Conservation (phyloP, 768 basidiomycete species). For the Dacryopinax primogenitus region DNA sequence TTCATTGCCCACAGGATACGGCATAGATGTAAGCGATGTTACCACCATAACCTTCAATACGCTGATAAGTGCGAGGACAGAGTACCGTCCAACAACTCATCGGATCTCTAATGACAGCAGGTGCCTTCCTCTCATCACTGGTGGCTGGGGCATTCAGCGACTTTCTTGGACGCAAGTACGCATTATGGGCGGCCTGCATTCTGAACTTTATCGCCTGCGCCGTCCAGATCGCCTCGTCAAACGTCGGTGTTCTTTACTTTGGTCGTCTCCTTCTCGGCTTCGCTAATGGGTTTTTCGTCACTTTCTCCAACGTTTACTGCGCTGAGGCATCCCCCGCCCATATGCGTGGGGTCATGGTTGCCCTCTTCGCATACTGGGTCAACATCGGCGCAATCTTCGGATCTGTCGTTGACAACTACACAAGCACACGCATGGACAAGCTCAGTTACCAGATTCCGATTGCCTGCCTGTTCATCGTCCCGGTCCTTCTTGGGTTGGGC, state of each 20-base stretch:
- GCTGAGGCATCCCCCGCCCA: not conserved
- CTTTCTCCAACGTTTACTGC: not conserved
- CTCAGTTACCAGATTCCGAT: not conserved
- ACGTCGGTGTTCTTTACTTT: not conserved
- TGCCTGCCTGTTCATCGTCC: not conserved
- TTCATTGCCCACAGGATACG: not conserved
- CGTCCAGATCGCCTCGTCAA: not conserved
- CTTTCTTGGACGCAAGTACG: not conserved
- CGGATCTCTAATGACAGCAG: not conserved
- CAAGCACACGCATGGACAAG: not conserved
- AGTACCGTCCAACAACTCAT: not conserved
- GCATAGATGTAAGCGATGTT: not conserved
- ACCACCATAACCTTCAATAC: not conserved
- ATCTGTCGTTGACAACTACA: not conserved
- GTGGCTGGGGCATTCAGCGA: not conserved
- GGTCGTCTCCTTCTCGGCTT: not conserved
- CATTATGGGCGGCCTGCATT: not conserved
- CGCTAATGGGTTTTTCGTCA: not conserved
- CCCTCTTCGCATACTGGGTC: not conserved
- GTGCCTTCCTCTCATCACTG: not conserved
- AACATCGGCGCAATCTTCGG: not conserved
- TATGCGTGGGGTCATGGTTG: not conserved
- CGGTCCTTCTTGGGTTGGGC: not conserved
- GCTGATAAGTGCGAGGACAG: no score
- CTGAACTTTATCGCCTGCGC: not conserved